Percentiles rank a stretch among this genome's conserved stretches.
These are phyloP conservation scores for Ophiostoma triangulosporum DNA, from an alignment of 2,329 filamentous ascomycete genomes.

Conservation along the genomic window DNA sequence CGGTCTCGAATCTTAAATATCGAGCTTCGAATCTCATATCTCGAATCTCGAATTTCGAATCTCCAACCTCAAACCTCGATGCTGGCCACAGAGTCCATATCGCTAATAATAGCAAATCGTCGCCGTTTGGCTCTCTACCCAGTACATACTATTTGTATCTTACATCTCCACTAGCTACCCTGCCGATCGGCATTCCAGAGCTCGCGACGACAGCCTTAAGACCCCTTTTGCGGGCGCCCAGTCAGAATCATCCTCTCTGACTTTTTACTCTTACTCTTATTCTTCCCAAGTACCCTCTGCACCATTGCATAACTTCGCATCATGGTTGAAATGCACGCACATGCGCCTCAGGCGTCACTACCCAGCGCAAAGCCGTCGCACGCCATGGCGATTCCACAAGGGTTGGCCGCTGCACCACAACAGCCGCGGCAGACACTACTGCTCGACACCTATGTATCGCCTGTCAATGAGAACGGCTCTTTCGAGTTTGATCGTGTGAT, in stretches of 20 bases:
- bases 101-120: background rate
- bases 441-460: constrained; percentile 54
- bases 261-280: background rate
- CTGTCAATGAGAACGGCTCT: constrained; percentile 87
- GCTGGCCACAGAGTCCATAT: no score
- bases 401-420: constrained; percentile 16
- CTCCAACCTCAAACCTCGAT: no score
- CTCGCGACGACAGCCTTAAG: background rate
- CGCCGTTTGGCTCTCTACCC: no score
- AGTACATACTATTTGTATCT: background rate
- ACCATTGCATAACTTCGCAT: background rate
- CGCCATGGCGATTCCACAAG: constrained; percentile 9
- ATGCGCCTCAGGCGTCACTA: constrained; percentile 14
- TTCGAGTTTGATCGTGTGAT: constrained; percentile 93
- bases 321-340: constrained; percentile 18
- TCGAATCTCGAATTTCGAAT: no score
- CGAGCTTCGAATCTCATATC: no score
- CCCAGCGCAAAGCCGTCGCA: constrained; percentile 8
- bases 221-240: background rate
- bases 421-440: constrained; percentile 31
- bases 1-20: no score
- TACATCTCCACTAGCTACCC: background rate
- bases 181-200: constrained; percentile 4
- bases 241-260: background rate
- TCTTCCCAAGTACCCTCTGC: background rate